Conservation (phyloP, 179 eudicot species). For the Gypsophila paniculata region DNA sequence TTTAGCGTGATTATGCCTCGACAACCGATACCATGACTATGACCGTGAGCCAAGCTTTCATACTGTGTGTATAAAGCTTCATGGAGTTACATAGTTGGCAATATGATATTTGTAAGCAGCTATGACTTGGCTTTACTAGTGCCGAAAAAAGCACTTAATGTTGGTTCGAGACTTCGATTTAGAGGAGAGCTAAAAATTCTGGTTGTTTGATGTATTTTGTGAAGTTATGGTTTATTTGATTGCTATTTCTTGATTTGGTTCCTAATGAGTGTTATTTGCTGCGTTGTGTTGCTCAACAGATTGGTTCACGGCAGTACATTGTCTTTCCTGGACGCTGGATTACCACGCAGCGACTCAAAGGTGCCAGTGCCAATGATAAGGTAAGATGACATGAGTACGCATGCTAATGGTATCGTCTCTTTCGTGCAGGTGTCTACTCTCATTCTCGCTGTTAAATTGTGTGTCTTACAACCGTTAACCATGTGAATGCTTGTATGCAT, state of each 20-base stretch:
- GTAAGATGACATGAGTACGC: constrained; percentile 32
- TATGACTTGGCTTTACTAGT: neutral
- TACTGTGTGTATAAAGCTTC: too few species aligned
- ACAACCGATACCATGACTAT: too few species aligned
- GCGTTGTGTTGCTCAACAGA: constrained; percentile 28
- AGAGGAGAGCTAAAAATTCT: neutral
- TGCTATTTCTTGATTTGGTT: neutral
- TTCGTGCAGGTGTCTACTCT: neutral
- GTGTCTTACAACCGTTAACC: neutral
- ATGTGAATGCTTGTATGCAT: too few species aligned
- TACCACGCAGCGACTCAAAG: constrained; percentile 70
- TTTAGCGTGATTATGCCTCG: too few species aligned
- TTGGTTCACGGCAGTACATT: constrained; percentile 76
- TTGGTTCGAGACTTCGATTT: neutral
- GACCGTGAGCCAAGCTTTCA: too few species aligned
- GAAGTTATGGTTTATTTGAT: constrained; percentile 4
- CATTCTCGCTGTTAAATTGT: neutral
- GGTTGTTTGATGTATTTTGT: neutral
- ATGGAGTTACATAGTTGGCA: neutral
- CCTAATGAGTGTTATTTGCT: neutral
- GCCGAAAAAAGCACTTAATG: neutral
- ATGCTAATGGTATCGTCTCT: neutral
- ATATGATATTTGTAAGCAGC: neutral
- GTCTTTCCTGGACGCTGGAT: constrained; percentile 77
- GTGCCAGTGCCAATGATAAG: constrained; percentile 74